A percentile compares a stretch with the other conserved stretches of the same genome.
Conservation (phyloP, 257 asterid species). For the Thymus quinquecostatus region DNA sequence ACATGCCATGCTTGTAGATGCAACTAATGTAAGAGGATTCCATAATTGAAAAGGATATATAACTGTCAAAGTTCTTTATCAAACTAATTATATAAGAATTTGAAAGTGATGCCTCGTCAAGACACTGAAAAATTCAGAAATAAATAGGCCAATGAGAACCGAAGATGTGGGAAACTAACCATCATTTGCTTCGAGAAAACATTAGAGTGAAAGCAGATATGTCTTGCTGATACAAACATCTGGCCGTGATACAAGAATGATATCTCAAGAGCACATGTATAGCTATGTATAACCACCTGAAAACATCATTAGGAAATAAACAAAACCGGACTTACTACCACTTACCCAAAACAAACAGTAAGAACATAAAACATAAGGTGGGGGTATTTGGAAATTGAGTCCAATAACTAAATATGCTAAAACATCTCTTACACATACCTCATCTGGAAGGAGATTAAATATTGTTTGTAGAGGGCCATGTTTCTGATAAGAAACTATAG, state of each 20-base stretch:
- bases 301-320: constrained; percentile 30
- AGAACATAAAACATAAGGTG: constrained; percentile 22
- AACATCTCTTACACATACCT: constrained; percentile 50
- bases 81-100: background rate
- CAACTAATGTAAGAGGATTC: constrained; percentile 11
- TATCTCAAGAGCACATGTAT: constrained; percentile 95
- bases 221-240: constrained; percentile 81
- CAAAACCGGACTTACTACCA: constrained; percentile 25
- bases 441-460: constrained; percentile 84
- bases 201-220: constrained; percentile 93
- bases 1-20: constrained; percentile 3
- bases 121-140: constrained; percentile 11
- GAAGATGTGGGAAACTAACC: constrained; percentile 47
- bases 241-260: constrained; percentile 95
- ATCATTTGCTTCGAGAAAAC: constrained; percentile 93
- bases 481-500: constrained; percentile 67
- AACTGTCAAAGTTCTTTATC: background rate
- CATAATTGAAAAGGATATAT: constrained; percentile 7
- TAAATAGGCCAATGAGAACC: constrained; percentile 11
- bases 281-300: constrained; percentile 91
- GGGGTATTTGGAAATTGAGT: constrained; percentile 11
- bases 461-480: constrained; percentile 90
- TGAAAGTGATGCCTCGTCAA: constrained; percentile 6
- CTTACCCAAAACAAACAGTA: constrained; percentile 7
- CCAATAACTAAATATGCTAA: constrained; percentile 23